Conservation (phyloP, 2,329 filamentous ascomycete genomes). For the Calonectria pteridis region DNA sequence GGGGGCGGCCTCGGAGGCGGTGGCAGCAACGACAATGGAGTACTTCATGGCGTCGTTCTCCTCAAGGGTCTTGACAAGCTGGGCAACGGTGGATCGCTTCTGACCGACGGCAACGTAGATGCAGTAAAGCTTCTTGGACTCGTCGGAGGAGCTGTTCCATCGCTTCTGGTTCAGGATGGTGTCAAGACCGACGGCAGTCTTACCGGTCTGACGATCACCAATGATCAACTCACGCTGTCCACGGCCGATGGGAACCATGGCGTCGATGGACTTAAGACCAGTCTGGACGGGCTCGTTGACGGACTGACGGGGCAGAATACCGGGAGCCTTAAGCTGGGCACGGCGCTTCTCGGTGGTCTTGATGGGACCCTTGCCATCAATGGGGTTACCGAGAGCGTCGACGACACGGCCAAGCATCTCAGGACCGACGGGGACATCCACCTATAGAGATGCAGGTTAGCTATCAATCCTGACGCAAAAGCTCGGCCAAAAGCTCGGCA, state of each 20-base stretch:
- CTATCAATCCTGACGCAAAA: neutral
- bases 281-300: constrained; percentile 99
- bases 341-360: constrained; percentile 92
- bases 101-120: constrained; percentile 99
- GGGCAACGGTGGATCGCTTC: constrained; percentile 99
- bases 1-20: constrained; percentile 95
- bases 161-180: constrained; percentile 99
- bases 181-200: constrained; percentile 98
- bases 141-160: constrained; percentile 90
- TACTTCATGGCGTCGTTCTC: constrained; percentile 99
- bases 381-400: constrained; percentile 98
- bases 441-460: constrained; percentile 69
- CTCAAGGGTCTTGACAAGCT: constrained; percentile 99
- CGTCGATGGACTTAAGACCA: constrained; percentile 98
- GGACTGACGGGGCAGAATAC: constrained; percentile 96
- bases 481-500: neutral
- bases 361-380: constrained; percentile 98
- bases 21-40: constrained; percentile 92
- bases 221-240: constrained; percentile 99
- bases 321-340: constrained; percentile 98
- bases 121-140: constrained; percentile 99
- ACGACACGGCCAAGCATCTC: constrained; percentile 98
- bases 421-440: constrained; percentile 93
- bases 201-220: constrained; percentile 99
- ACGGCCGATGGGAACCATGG: constrained; percentile 99